Evolutionary conservation across 805 yeast genomes (phyloP).

Genomic region (Cyberlindnera americana): DNA sequence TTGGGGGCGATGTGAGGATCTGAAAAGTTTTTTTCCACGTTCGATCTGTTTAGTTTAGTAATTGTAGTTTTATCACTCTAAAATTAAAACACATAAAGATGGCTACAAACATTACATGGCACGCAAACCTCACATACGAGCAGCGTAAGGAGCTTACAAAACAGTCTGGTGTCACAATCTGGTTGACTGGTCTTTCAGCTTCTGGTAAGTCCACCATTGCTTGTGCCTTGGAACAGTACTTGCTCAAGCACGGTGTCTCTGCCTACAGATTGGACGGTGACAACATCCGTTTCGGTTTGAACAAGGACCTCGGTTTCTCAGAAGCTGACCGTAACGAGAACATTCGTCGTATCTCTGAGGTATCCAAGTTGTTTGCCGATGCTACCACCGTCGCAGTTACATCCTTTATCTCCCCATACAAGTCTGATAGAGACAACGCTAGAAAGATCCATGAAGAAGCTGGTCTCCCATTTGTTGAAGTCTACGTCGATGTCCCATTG

Average conservation of each 20-base stretch:
- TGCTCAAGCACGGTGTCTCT: slow-evolving; percentile 64
- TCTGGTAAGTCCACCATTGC: slow-evolving; percentile 91
- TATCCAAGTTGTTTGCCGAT: slow-evolving; percentile 89
- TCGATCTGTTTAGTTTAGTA: neutral
- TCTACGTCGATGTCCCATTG: slow-evolving; percentile 88
- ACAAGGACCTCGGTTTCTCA: slow-evolving; percentile 90
- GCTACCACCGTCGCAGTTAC: slow-evolving; percentile 86
- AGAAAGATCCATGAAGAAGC: slow-evolving; percentile 77
- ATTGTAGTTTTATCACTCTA: no score
- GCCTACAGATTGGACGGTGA: slow-evolving; percentile 94
- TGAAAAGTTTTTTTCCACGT: neutral
- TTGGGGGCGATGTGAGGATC: no score
- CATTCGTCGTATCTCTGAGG: slow-evolving; percentile 93
- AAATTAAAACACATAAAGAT: slow-evolving; percentile 38
- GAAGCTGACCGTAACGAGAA: slow-evolving; percentile 93
- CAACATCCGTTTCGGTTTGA: slow-evolving; percentile 89
- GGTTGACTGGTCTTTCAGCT: slow-evolving; percentile 96
- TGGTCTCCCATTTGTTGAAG: slow-evolving; percentile 82
- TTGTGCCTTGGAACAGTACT: slow-evolving; percentile 83
- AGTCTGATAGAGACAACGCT: slow-evolving; percentile 77
- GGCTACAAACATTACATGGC: slow-evolving; percentile 98
- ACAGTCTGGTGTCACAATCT: slow-evolving; percentile 85
- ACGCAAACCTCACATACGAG: slow-evolving; percentile 76
- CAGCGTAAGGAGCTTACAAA: slow-evolving; percentile 71
- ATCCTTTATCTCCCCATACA: slow-evolving; percentile 91